Percentiles rank a stretch among this genome's conserved stretches.
phyloP scores from a whole-genome alignment of 306 rosid species.

The Dryas drummondii region DNA sequence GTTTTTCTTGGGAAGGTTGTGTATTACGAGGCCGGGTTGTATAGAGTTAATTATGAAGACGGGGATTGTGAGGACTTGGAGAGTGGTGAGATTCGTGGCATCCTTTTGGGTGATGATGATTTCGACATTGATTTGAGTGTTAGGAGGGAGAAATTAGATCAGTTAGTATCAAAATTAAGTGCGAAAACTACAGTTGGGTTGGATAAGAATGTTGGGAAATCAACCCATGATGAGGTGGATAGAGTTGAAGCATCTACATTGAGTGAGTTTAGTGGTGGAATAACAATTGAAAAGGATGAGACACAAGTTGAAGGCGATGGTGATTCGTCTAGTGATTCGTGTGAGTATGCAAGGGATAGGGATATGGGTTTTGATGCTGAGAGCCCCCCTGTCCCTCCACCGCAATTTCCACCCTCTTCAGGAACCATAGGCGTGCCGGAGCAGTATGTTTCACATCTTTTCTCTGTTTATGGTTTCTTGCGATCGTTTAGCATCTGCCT shows the following conservation, averaged over 20 bases:
- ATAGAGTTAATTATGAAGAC: conserved; percentile 76
- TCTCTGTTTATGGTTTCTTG: conserved; percentile 79
- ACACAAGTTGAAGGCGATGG: conserved; percentile 36
- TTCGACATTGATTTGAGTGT: conserved; percentile 34
- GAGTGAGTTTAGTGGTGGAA: conserved; percentile 34
- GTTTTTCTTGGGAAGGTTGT: conserved; percentile 71
- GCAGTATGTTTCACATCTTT: conserved; percentile 62
- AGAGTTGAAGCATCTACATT: conserved; percentile 32
- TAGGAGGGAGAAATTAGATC: conserved; percentile 53
- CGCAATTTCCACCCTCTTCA: conserved; percentile 63
- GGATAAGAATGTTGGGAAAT: conserved; percentile 21
- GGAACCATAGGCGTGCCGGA: conserved; percentile 84
- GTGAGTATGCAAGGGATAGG: conserved; percentile 29
- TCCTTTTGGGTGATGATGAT: conserved; percentile 44
- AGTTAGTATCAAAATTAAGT: conserved; percentile 28
- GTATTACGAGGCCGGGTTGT: conserved; percentile 60
- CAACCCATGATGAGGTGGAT: conserved; percentile 27
- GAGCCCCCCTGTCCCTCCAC: conserved; percentile 37
- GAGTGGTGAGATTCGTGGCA: conserved; percentile 66
- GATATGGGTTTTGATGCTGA: conserved; percentile 37
- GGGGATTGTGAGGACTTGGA: conserved; percentile 88
- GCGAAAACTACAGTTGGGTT: neutral
- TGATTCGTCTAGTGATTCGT: conserved; percentile 47
- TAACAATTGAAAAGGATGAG: conserved; percentile 27
- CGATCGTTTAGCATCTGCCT: conserved; percentile 69